phyloP scores from a whole-genome alignment of 2,329 filamentous ascomycete genomes.

The Neurospora sp. region DNA sequence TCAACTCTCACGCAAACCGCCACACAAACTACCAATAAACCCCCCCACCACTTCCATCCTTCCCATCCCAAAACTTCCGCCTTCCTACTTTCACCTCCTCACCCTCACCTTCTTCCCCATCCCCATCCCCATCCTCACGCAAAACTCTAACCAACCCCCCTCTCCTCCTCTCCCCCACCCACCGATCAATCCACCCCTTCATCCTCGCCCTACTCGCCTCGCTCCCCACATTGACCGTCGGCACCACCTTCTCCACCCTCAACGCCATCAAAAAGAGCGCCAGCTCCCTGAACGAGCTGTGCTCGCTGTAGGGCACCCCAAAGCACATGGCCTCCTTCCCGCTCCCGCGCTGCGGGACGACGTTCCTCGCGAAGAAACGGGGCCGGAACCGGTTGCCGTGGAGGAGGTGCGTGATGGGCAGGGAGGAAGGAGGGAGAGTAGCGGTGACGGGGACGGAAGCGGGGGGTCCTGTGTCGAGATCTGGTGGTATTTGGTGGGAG shows the following conservation, averaged over 20 bases:
- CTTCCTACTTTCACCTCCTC: constrained; percentile 21
- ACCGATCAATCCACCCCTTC: constrained; percentile 56
- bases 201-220: constrained; percentile 47
- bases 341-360: constrained; percentile 75
- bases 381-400: constrained; percentile 64
- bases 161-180: constrained; percentile 47
- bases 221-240: constrained; percentile 76
- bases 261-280: constrained; percentile 87
- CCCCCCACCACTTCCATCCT: constrained; percentile 28
- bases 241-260: constrained; percentile 80
- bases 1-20: not conserved
- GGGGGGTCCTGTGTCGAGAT: not conserved
- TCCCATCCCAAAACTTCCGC: constrained; percentile 30
- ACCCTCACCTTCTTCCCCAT: not conserved
- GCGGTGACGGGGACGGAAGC: constrained; percentile 41
- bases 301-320: constrained; percentile 91
- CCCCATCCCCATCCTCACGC: constrained; percentile 11
- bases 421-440: constrained; percentile 37
- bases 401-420: constrained; percentile 41
- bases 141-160: constrained; percentile 42
- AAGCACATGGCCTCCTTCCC: constrained; percentile 78
- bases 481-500: constrained; percentile 5
- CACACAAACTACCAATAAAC: constrained; percentile 28
- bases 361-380: constrained; percentile 59
- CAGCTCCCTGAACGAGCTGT: constrained; percentile 88